Conservation (phyloP, 768 basidiomycete species). For the Clitopilus passeckerianus region DNA sequence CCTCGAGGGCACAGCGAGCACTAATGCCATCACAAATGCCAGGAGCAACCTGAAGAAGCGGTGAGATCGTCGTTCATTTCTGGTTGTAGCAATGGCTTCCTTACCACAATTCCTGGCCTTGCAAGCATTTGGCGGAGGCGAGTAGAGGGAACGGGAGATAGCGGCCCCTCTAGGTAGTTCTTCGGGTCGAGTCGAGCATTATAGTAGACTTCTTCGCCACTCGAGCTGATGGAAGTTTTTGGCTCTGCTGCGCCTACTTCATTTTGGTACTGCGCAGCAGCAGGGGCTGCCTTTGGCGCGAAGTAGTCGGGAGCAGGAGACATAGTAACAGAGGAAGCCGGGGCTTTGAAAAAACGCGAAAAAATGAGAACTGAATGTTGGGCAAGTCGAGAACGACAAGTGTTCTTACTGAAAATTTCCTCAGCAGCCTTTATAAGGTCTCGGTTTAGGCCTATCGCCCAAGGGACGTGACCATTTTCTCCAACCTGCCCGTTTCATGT, state of each 20-base stretch:
- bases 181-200: conserved; percentile 66
- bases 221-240: neutral
- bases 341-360: neutral
- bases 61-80: conserved; percentile 1
- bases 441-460: neutral
- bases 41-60: conserved; percentile 53
- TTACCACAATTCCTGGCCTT: conserved; percentile 71
- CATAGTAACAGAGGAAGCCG: conserved; percentile 6
- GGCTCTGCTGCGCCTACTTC: neutral
- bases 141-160: conserved; percentile 65
- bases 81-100: conserved; percentile 14
- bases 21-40: conserved; percentile 80
- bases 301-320: conserved; percentile 19
- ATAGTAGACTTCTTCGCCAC: conserved; percentile 36
- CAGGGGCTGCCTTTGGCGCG: conserved; percentile 4
- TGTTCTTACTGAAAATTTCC: neutral
- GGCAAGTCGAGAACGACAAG: neutral
- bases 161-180: conserved; percentile 64
- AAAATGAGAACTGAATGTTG: neutral
- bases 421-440: neutral
- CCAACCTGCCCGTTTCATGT: neutral
- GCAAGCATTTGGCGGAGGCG: conserved; percentile 67
- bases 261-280: conserved; percentile 1
- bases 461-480: conserved; percentile 1
- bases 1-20: conserved; percentile 74